Evolutionary conservation across 2,329 filamentous ascomycete species (phyloP), one percentile per base, ranked within the genome.

Genomic region (Alternaria incomplexa): DNA sequence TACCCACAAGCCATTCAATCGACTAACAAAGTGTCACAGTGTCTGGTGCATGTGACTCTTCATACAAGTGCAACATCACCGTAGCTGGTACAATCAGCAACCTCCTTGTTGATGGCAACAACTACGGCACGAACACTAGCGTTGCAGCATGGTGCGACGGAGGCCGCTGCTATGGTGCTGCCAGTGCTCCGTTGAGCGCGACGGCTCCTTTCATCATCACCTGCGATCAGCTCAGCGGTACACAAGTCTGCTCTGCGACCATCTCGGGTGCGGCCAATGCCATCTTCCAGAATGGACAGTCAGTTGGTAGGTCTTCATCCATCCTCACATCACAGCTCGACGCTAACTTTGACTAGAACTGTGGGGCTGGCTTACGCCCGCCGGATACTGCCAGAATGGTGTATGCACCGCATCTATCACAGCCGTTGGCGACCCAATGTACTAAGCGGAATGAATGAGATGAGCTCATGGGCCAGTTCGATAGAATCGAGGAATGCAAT

Each of bases 291-390:
- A 51, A 51, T 6, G 47, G 47, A n/a, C 0, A 51, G 12, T 51
- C 47, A 1, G 2, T 51, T 10, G 47, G 47, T 51, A 51, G 6
- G 47, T 22, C 6, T 15, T 32, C 10, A 5, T 9, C 12, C 3
- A 6, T 11, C 3, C 4, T 15, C 0, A 5, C 5, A 2, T 10
- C 26, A 1, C 1, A 3, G 2, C 12, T 22, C 0, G 26, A 32
- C 1, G 26, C 47, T 51, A 11, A 51, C 5, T 0, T 9, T 3
- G 6, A 1, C 0, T 6, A 51, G 47, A 51, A 51, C 26, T 51
- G 0, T 51, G 47, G 47, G 47, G 47, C 11, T 51, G 48, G 48
- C 1, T 5, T 11, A 51, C 28, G 8, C 48, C 28, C 28, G 17
- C 28, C 17, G 48, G 48, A 12, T 51, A 51, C 48, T 51, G 48